phyloP scores from a whole-genome alignment of 768 basidiomycete species.

The Xanthoconium stramineum region DNA sequence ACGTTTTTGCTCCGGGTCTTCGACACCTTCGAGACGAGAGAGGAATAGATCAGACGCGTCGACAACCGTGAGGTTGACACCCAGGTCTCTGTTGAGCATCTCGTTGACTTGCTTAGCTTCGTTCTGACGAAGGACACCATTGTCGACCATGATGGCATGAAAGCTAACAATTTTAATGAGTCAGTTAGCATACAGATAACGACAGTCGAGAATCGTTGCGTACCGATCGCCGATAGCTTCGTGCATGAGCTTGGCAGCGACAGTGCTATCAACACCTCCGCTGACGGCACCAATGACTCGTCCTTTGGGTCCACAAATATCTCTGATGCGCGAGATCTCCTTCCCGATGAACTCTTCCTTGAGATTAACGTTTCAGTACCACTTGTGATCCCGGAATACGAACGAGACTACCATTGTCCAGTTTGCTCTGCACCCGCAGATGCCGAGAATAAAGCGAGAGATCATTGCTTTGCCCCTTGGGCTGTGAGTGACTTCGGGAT shows the following conservation, averaged over 20 bases:
- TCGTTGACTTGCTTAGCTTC: conserved; percentile 88
- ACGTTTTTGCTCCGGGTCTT: conserved; percentile 95
- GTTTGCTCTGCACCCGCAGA: conserved; percentile 75
- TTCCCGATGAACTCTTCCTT: conserved; percentile 98
- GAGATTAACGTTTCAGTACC: neutral
- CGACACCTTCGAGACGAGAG: conserved; percentile 79
- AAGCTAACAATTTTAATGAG: conserved; percentile 52
- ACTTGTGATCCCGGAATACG: conserved; percentile 2
- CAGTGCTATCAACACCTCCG: conserved; percentile 96
- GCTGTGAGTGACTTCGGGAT: conserved; percentile 97
- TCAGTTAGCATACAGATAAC: neutral
- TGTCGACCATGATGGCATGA: conserved; percentile 99
- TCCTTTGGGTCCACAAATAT: conserved; percentile 91
- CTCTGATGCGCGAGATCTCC: conserved; percentile 89
- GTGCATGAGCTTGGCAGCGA: conserved; percentile 99
- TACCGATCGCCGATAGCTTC: conserved; percentile 98
- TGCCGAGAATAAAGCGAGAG: conserved; percentile 74
- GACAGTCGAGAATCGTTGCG: conserved; percentile 10
- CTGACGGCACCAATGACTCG: conserved; percentile 98
- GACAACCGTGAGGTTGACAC: conserved; percentile 93
- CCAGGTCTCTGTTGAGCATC: conserved; percentile 91
- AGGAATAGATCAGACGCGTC: conserved; percentile 96
- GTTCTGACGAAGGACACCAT: conserved; percentile 90
- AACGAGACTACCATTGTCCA: conserved; percentile 85
- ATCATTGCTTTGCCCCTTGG: conserved; percentile 88